Percentiles rank a stretch among this genome's conserved stretches.
Evolutionary conservation across 345 rosid genomes (phyloP).

Genomic region (Salix viminalis): DNA sequence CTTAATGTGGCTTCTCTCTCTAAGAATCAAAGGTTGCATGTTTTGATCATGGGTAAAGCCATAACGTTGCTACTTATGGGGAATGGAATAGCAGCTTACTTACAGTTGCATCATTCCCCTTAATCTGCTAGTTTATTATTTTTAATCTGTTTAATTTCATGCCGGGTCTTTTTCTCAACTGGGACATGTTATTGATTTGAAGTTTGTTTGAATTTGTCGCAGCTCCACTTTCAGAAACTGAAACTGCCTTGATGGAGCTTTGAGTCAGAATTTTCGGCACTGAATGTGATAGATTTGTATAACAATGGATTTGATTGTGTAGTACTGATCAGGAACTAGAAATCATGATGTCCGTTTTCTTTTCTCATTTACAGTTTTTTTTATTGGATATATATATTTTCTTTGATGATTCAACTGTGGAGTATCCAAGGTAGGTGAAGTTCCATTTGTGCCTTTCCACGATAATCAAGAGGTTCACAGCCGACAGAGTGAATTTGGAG

Average conservation of each 20-base stretch:
- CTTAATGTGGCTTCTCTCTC: too few species aligned
- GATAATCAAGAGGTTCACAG: not conserved
- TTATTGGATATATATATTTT: not conserved
- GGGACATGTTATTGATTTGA: not conserved
- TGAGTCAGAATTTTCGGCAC: constrained; percentile 25
- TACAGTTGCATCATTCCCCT: too few species aligned
- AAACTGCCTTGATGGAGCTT: constrained; percentile 72
- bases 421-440: not conserved
- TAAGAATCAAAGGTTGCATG: too few species aligned
- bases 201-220: constrained; percentile 28
- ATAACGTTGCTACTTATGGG: too few species aligned
- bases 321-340: constrained; percentile 18
- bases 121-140: too few species aligned
- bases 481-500: too few species aligned
- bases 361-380: constrained; percentile 5
- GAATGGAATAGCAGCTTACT: too few species aligned
- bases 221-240: constrained; percentile 87
- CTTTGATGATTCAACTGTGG: not conserved
- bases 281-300: constrained; percentile 25
- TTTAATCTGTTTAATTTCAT: not conserved
- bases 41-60: too few species aligned
- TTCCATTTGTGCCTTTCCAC: not conserved
- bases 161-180: not conserved
- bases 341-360: not conserved
- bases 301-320: constrained; percentile 18